phyloP scores from a whole-genome alignment of 352 stramenopile species.

The Phytophthora pluvialis region DNA sequence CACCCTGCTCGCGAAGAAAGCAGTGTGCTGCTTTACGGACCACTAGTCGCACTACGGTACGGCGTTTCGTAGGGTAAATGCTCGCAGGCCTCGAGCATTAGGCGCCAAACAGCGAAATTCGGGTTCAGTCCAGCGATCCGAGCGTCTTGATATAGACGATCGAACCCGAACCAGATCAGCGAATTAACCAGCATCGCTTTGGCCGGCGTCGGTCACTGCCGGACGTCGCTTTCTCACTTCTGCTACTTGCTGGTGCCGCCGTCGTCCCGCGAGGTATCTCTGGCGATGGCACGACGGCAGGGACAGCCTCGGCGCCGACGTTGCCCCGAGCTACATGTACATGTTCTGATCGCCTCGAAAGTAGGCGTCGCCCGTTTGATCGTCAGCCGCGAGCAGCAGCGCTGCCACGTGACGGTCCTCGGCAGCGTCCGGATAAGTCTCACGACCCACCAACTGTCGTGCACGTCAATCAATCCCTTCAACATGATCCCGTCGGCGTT shows the following conservation, averaged over 20 bases:
- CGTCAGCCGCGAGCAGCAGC: slow-evolving; percentile 7
- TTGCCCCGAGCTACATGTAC: background rate
- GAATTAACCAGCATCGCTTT: background rate
- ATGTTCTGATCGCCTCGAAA: too few relatives aligned
- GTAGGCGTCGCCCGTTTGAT: slow-evolving; percentile 19
- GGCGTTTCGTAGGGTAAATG: slow-evolving; percentile 1
- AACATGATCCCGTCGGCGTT: slow-evolving; percentile 22
- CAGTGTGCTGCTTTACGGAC: too few relatives aligned
- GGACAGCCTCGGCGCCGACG: slow-evolving; percentile 12
- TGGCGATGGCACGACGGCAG: slow-evolving; percentile 10
- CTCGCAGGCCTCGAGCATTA: background rate
- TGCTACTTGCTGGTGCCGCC: background rate
- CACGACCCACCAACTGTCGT: slow-evolving; percentile 10
- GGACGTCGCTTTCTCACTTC: background rate
- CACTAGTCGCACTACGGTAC: background rate
- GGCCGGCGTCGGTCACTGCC: background rate
- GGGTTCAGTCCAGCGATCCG: background rate
- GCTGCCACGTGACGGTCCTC: background rate
- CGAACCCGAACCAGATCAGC: background rate
- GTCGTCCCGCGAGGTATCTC: background rate
- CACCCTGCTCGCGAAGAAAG: too few relatives aligned
- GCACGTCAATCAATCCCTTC: slow-evolving; percentile 1
- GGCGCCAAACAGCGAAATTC: background rate
- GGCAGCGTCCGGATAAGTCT: slow-evolving; percentile 1
- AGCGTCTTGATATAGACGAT: too few relatives aligned